Base-by-base conservation (phyloP, 2,329 filamentous ascomycete genomes). In the Boeremia lycopersici region DNA sequence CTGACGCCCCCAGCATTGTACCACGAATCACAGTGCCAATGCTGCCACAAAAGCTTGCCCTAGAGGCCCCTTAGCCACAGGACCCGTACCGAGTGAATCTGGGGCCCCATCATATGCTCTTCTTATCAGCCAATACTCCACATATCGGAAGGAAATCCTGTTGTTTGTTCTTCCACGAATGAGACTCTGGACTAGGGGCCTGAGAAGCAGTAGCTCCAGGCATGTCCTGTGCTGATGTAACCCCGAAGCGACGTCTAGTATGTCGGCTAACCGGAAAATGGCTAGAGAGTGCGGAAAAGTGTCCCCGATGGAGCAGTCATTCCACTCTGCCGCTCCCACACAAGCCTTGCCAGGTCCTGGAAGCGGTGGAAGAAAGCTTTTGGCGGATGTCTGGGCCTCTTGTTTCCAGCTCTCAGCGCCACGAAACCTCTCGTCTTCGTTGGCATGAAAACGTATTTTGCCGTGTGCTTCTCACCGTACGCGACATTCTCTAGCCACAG, bases 21-120 rank as follows among this genome's bases (percentile, higher is more conserved):
- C 67, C 68, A 70, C 68, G 64, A 70, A 71, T 71, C 66, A 69
- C 17, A 48, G 36, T 60, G 63, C 57, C 60, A 59, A 60, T 52
- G 40, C 29, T 53, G 55, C 63, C 49, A 43, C 53, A 49, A 60
- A 61, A 62, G 60, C 60, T 63, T 65, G 57, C 54, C 48, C 54
- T 61, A 64, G 45, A 48, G 57, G 51, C 36, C 58, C 56, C 34
- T 36, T 50, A 40, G 42, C 29, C 35, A 26, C 28, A 34, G 23
- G 31, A 34, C 54, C 43, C 51, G 19, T 56, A 52, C 44, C 19
- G 42, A 17, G 41, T 33, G 48, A 63, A 68, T 65, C 64, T 63
- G 66, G 66, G 66, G 68, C 63, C 62, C 63, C 61, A 59, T 48
- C 57, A 56, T 56, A 54, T 43, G 38, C 52, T 60, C 43, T 44